Base-by-base conservation (phyloP, 2,329 filamentous ascomycete genomes). In the Zasmidium citrigriseum region DNA sequence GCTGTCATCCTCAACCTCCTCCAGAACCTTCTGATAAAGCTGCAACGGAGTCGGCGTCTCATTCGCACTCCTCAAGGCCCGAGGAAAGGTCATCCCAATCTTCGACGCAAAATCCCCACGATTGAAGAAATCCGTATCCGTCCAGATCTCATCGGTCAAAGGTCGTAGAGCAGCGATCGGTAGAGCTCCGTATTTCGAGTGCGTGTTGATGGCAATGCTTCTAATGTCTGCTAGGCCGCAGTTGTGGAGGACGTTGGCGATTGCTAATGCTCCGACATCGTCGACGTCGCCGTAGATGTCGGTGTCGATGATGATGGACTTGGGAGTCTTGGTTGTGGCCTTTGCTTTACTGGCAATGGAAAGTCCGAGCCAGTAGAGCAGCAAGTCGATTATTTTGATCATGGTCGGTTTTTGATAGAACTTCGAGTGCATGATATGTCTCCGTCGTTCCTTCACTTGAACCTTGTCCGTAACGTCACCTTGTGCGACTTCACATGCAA, bases 281-380 rank as follows among this genome's bases (percentile, higher is more conserved):
- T 67, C 64, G 4, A 64, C 64, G 25, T 67, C 64, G 18, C 56
- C 51, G 51, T 62, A 59, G 25, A 67, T 54, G 22, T 66, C 63
- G 22, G 62, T 64, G 25, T 67, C 63, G 46, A 67, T 59, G 54
- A 81, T 83, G 54, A 79, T 75, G 4, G 80, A 80, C 66, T 84
- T n/a, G n/a, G n/a, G n/a, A n/a, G n/a, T n/a, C n/a, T n/a, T n/a
- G n/a, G n/a, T n/a, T n/a, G n/a, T n/a, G n/a, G n/a, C n/a, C n/a
- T n/a, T n/a, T n/a, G n/a, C n/a, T n/a, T n/a, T n/a, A n/a, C n/a
- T n/a, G n/a, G n/a, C n/a, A n/a, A n/a, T n/a, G n/a, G n/a, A n/a
- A n/a, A n/a, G n/a, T n/a, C n/a, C n/a, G n/a, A n/a, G n/a, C n/a
- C n/a, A n/a, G n/a, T n/a, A n/a, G n/a, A n/a, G n/a, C n/a, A n/a